Percentiles rank a stretch among this genome's conserved stretches.
These are phyloP conservation scores for Nicotiana rustica DNA, from an alignment of 305 asterid species.

Conservation along the genomic window DNA sequence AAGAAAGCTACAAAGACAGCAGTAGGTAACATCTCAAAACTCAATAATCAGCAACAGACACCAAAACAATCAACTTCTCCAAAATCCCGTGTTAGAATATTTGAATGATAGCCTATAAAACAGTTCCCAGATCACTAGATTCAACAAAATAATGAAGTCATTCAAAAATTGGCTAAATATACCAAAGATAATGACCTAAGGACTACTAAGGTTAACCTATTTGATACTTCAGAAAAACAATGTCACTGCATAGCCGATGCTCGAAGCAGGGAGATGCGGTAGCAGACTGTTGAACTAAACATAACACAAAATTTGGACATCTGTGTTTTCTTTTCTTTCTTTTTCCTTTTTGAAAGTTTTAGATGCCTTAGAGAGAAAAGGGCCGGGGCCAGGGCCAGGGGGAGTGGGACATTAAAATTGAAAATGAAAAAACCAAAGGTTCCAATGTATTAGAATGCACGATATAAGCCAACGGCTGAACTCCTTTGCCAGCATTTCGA, in stretches of 20 bases:
- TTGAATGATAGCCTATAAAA: background rate
- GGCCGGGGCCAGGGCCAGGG: background rate
- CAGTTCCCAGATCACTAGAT: background rate
- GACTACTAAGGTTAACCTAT: background rate
- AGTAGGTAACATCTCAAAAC: conserved; percentile 4
- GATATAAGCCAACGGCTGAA: background rate
- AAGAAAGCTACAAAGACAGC: conserved; percentile 12
- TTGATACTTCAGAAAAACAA: background rate
- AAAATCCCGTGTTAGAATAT: background rate
- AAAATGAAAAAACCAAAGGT: background rate
- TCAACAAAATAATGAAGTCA: background rate
- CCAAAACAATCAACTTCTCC: background rate
- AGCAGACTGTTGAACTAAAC: conserved; percentile 4
- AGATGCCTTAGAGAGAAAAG: background rate
- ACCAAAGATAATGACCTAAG: background rate
- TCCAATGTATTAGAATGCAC: background rate
- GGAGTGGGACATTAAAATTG: background rate
- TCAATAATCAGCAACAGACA: background rate
- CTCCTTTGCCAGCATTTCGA: background rate
- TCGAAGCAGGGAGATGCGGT: background rate
- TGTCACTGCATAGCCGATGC: background rate
- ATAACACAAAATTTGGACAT: background rate
- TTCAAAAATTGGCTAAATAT: background rate
- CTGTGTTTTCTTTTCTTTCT: background rate
- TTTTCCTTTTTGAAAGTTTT: background rate